A percentile compares a stretch with the other conserved stretches of the same genome.
phyloP scores from a whole-genome alignment of 1,284 basidiomycete genomes.

The Rhizopogon parksii region DNA sequence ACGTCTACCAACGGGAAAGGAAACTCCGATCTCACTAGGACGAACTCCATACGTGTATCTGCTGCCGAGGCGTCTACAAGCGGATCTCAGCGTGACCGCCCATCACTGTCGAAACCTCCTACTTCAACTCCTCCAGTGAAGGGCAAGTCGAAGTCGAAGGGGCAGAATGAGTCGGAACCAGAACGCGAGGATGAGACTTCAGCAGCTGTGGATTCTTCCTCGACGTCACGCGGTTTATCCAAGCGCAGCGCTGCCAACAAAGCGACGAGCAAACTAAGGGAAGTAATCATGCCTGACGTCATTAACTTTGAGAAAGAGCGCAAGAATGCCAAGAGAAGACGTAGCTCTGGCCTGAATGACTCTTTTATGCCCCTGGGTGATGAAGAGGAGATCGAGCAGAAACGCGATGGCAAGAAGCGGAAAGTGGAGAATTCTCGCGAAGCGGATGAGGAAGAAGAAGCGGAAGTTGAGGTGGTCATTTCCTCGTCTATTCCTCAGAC shows the following conservation, averaged over 20 bases:
- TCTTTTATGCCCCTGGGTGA: slow-evolving; percentile 13
- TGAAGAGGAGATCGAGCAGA: slow-evolving; percentile 4
- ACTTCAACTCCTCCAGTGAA: slow-evolving; percentile 6
- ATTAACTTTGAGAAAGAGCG: slow-evolving; percentile 61
- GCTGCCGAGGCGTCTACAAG: slow-evolving; percentile 19
- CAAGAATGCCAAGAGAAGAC: slow-evolving; percentile 32
- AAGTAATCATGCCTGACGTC: slow-evolving; percentile 73
- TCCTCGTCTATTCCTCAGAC: slow-evolving; percentile 26
- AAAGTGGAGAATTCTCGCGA: slow-evolving; percentile 21
- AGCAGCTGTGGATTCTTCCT: slow-evolving; percentile 8
- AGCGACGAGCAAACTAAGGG: slow-evolving; percentile 54
- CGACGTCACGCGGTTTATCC: slow-evolving; percentile 22
- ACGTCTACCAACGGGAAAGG: slow-evolving; percentile 1
- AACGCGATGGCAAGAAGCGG: slow-evolving; percentile 18
- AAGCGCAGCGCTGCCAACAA: slow-evolving; percentile 59
- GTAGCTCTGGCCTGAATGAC: slow-evolving; percentile 17
- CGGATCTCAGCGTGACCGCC: slow-evolving; percentile 15
- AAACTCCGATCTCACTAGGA: slow-evolving; percentile 1
- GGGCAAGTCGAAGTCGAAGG: slow-evolving; percentile 7
- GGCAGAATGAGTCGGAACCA: not conserved
- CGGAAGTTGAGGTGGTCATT: slow-evolving; percentile 19
- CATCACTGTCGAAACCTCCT: slow-evolving; percentile 7
- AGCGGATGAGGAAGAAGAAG: slow-evolving; percentile 26
- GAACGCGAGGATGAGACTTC: slow-evolving; percentile 7
- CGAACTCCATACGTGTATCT: slow-evolving; percentile 10